Evolutionary conservation across 2,329 filamentous ascomycete species (phyloP), one percentile per base, ranked within the genome.

Genomic region (Lasiodiplodia sp.): DNA sequence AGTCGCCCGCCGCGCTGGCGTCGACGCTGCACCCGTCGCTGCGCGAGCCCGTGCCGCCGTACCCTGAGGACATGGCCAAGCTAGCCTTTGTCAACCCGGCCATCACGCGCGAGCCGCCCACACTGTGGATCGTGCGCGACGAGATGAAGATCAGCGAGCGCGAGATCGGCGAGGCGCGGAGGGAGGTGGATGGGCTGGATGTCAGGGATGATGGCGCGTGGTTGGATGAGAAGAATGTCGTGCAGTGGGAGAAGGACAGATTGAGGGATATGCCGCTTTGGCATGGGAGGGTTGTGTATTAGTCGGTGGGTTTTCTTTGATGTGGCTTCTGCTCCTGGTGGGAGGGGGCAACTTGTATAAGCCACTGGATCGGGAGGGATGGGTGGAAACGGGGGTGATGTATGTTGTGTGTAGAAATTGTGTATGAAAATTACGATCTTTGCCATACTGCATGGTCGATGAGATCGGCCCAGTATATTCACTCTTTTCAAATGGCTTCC

Each of bases 81-180:
- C 78, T 80, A 52, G 83, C 83, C 4, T 85, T 79, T 72, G 76
- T 81, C 62, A 79, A 82, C 60, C 83, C 83, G 2, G 80, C 80
- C 0, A 77, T 85, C 44, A 83, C 78, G 0, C 78, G 76, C 18
- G 78, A 80, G 60, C 80, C 78, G 1, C 82, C 83, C 2, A 78
- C 79, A 16, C 69, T 85, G 16, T 85, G 83, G 83, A 81, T 84
- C 21, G 80, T 82, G 0, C 74, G 74, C 16, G 83, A 85, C 69
- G 76, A 78, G 16, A 77, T 81, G 74, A 82, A 83, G 3, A 79
- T 84, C 11, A 79, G 76, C 3, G 76, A 77, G 70, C 76, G 82
- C 53, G 82, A 84, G 71, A 79, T 83, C 21, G 70, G 73, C 52
- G 77, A 82, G 49, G 80, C 80, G 31, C 76, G 76, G 66, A 80